These are phyloP conservation scores for Cornus controversa DNA, from an alignment of 148 eudicot genomes.

Conservation along the genomic window DNA sequence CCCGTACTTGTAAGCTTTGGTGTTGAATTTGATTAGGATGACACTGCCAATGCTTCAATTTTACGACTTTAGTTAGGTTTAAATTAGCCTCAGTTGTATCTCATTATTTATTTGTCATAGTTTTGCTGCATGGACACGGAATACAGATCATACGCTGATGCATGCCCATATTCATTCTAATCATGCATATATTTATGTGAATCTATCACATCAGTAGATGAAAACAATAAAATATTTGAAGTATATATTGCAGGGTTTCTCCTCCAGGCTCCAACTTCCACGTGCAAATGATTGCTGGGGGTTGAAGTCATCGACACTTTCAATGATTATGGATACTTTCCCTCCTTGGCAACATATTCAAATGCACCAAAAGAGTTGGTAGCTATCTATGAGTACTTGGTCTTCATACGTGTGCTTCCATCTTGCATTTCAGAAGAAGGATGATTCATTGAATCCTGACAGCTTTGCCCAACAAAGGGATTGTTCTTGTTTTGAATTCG, in stretches of 20 bases:
- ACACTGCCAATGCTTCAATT: not conserved
- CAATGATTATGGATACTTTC: not conserved
- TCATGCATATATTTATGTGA: conserved; percentile 7
- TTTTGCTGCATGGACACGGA: not conserved
- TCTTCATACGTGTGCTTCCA: conserved; percentile 14
- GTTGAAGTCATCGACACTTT: conserved; percentile 22
- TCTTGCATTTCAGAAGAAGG: conserved; percentile 27
- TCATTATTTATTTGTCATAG: not conserved
- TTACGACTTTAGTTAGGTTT: not conserved
- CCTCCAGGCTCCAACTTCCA: conserved; percentile 19
- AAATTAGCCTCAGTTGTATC: not conserved
- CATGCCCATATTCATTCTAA: conserved; percentile 14
- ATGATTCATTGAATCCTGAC: conserved; percentile 21
- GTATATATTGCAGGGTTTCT: conserved; percentile 21
- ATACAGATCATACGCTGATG: conserved; percentile 29
- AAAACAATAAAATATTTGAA: not conserved
- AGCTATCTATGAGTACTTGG: not conserved
- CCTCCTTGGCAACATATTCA: not conserved
- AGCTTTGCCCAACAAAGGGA: conserved; percentile 18
- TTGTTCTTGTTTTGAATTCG: conserved; percentile 15
- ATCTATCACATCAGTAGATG: conserved; percentile 14
- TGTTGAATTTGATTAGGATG: not conserved
- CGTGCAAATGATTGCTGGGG: conserved; percentile 35
- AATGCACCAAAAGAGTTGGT: conserved; percentile 7
- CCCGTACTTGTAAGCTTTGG: not conserved